These are phyloP conservation scores for Trifolium repens DNA, from an alignment of 306 rosid genomes.

Conservation along the genomic window DNA sequence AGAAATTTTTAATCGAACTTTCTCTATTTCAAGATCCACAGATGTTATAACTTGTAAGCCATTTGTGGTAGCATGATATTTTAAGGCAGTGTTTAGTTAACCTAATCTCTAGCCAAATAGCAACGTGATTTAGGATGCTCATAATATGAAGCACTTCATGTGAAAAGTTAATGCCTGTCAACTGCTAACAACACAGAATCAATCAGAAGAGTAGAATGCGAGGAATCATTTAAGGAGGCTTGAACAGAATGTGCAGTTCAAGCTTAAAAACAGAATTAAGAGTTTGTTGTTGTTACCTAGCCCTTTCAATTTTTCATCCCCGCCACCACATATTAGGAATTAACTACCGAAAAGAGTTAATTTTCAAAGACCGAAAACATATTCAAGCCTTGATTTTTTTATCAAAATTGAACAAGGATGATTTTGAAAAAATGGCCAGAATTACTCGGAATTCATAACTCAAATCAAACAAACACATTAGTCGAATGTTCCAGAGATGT, in stretches of 20 bases:
- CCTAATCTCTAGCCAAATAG: constrained; percentile 12
- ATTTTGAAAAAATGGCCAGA: not conserved
- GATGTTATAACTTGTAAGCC: not conserved
- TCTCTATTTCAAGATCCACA: not conserved
- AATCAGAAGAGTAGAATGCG: constrained; percentile 7
- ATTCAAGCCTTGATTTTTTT: not conserved
- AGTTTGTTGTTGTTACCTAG: not conserved
- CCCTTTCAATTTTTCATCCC: not conserved
- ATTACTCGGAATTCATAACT: not conserved
- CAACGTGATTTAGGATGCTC: not conserved
- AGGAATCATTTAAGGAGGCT: constrained; percentile 21
- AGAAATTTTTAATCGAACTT: constrained; percentile 21
- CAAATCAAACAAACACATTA: constrained; percentile 10
- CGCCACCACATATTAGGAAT: not conserved
- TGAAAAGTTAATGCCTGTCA: not conserved
- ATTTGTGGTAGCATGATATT: constrained; percentile 10
- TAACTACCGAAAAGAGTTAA: not conserved
- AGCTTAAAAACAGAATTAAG: constrained; percentile 16
- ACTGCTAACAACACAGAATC: not conserved
- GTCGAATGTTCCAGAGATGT: not conserved
- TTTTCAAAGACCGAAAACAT: not conserved
- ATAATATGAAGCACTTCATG: constrained; percentile 8
- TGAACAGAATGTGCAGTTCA: not conserved
- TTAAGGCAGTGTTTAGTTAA: constrained; percentile 22
- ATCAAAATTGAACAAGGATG: constrained; percentile 1